Base-by-base conservation (phyloP, 148 eudicot genomes). In the Rhododendron henanense region DNA sequence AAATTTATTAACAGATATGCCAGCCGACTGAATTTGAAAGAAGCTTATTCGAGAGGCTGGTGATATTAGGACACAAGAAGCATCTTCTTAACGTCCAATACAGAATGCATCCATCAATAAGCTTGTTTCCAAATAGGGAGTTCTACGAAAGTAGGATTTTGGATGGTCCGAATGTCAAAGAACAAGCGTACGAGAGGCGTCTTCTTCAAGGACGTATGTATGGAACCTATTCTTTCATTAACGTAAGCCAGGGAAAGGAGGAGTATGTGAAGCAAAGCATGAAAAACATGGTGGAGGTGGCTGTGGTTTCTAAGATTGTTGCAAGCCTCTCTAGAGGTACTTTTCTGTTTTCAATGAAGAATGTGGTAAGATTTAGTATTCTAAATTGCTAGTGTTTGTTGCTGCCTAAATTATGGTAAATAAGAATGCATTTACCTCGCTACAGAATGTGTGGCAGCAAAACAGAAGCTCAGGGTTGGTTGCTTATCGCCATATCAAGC, bases 401-500 rank as follows among this genome's bases (percentile, higher is more conserved):
- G 89, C 88, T 61, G 90, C 90, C 33, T 69, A 82, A 91, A 35
- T 10, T 90, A 85, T 80, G 65, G 61, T 19, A 18, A 59, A 59
- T 5, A 59, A 92, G 91, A 1, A 85, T 84, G 7, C 1, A 73
- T 25, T 67, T 69, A 13, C 69, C 44, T 28, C 51, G 21, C 15
- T 25, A 10, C 83, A 91, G 93, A 87, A 78, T 88, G 77, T 48
- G 50, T 50, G 44, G 39, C 85, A 41, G 71, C 82, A 14, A 89
- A 85, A 61, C 51, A 89, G 79, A 92, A 84, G 80, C 55, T 94
- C 4, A 87, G 92, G 51, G 88, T 94, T 55, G 95, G 95, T 8
- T 81, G 90, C 81, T 89, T 94, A 86, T 94, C 96, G 31, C 94
- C 92, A 23, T 92, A 94, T 78, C 18, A 59, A 59, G 65, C 65